These are phyloP conservation scores for Candida railenensis DNA, from an alignment of 805 yeast genomes.

Conservation along the genomic window DNA sequence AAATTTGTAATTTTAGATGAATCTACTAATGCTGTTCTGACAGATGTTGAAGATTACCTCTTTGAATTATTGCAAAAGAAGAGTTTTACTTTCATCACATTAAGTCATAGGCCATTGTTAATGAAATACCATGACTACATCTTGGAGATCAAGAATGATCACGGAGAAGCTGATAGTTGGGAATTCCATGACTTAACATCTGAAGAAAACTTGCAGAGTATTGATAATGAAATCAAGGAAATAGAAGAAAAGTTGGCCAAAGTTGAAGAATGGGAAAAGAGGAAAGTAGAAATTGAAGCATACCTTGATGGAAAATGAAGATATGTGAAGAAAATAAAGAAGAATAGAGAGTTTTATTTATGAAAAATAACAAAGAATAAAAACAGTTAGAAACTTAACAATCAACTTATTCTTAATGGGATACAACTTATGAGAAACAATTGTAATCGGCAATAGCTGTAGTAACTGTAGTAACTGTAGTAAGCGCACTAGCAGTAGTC, in stretches of 20 bases:
- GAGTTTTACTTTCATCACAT: constrained; percentile 74
- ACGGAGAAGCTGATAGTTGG: constrained; percentile 49
- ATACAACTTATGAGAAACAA: no score
- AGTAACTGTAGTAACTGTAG: no score
- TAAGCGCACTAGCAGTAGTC: no score
- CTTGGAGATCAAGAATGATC: constrained; percentile 58
- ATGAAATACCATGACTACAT: constrained; percentile 81
- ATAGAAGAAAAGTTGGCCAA: constrained; percentile 59
- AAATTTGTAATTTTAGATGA: constrained; percentile 84
- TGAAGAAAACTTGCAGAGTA: constrained; percentile 61
- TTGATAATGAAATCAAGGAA: constrained; percentile 73
- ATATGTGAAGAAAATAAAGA: no score
- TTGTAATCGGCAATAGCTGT: no score
- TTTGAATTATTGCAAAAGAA: constrained; percentile 72
- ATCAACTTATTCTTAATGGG: no score
- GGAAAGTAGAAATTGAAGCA: constrained; percentile 57
- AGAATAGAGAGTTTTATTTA: background rate
- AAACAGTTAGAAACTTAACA: background rate
- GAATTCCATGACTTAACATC: constrained; percentile 61
- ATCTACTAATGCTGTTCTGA: constrained; percentile 89
- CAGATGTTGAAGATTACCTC: constrained; percentile 84
- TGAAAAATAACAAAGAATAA: background rate
- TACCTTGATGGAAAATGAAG: constrained; percentile 48
- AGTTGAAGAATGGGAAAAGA: constrained; percentile 56
- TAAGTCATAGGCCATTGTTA: constrained; percentile 79